Evolutionary conservation across 1,284 basidiomycete genomes (phyloP).

Genomic region (Erythrobasidium hasegawianum): DNA sequence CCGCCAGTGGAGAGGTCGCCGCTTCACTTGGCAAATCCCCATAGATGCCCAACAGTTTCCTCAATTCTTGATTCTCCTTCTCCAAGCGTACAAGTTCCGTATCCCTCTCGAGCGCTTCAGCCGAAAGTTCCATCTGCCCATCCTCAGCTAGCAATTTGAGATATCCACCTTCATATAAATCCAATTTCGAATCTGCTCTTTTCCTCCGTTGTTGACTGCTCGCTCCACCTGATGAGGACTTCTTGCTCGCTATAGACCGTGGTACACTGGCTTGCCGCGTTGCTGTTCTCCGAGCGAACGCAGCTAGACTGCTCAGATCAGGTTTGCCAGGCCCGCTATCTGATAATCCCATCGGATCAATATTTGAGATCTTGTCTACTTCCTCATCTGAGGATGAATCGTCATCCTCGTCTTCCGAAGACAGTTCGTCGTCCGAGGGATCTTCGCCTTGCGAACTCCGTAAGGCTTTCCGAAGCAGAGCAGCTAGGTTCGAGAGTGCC

Average conservation of each 20-base stretch:
- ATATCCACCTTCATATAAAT: constrained; percentile 40
- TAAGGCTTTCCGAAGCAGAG: constrained; percentile 66
- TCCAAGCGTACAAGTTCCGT: constrained; percentile 72
- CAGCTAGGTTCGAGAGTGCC: constrained; percentile 62
- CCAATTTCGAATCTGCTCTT: constrained; percentile 6
- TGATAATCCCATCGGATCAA: not conserved
- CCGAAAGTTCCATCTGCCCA: constrained; percentile 49
- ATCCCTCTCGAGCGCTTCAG: constrained; percentile 82
- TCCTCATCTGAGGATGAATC: constrained; percentile 1
- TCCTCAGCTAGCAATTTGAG: constrained; percentile 2
- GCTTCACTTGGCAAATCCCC: constrained; percentile 10
- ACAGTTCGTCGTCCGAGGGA: constrained; percentile 17
- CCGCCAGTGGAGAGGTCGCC: not conserved
- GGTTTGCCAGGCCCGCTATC: not conserved
- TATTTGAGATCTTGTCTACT: not conserved
- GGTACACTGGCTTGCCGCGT: constrained; percentile 7
- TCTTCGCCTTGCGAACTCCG: constrained; percentile 69
- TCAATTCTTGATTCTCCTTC: constrained; percentile 71
- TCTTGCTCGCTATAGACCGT: constrained; percentile 14
- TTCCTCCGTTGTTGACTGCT: not conserved
- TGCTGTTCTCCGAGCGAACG: not conserved
- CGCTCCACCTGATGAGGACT: not conserved
- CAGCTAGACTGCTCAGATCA: not conserved
- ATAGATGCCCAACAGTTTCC: constrained; percentile 65
- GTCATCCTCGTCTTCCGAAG: constrained; percentile 8